Evolutionary conservation across 805 yeast species (phyloP), one percentile per base, ranked within the genome.

Genomic region (Candida qinlingensis): DNA sequence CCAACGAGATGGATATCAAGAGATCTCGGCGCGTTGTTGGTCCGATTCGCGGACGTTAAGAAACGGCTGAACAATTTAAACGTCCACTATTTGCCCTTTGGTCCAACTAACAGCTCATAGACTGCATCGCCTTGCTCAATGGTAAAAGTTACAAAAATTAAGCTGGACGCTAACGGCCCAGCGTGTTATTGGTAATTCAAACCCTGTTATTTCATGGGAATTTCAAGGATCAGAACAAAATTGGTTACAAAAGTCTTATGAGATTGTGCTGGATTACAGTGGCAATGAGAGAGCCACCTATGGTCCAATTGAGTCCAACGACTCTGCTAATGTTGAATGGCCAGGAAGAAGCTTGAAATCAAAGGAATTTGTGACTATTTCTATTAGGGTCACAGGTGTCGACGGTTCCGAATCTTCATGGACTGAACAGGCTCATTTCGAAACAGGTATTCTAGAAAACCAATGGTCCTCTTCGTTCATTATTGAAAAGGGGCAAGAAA

Each of bases 221-320:
- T 42, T 49, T 33, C 39, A 37, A 7, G 56, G 54, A n/a, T 42
- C 44, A 4, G 54, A 54, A 38, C 45, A 39, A 29, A 36, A 44
- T 37, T 54, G 57, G 57, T 25, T 11, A 4, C 57, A 54, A 39
- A 40, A 39, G 35, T 39, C 40, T 2, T 49, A 42, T n/a, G 47
- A 41, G 36, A 12, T 52, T 11, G 35, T 31, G 34, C 37, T 49
- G 41, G 25, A 10, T 5, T 46, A 51, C 6, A 46, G 39, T 37
- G 49, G 39, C 5, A 2, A 8, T 8, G 43, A 46, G 35, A 11
- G 5, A 8, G 34, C 11, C 34, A 11, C 34, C 8, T 8, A 8
- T 31, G 34, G 34, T 31, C 34, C 34, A 8, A 11, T 31, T 11
- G 34, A 2, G 11, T 31, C 34, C 34, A 11, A 8, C 34, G 34